Conservation (phyloP, 2,329 filamentous ascomycete genomes). For the Helotiales sp. region DNA sequence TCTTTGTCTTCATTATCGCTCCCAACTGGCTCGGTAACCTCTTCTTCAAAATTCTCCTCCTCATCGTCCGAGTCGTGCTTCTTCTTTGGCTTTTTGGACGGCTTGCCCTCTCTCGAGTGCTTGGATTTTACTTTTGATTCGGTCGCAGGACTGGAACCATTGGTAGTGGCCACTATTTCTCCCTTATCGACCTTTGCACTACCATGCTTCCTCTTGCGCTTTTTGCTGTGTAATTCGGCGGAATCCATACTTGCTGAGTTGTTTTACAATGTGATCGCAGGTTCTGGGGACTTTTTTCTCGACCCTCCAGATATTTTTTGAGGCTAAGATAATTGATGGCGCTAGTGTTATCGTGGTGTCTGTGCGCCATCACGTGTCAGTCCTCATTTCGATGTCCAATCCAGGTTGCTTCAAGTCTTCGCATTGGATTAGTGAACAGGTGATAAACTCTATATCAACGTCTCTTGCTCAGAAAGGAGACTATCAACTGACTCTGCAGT, state of each 20-base stretch:
- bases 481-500: neutral
- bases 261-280: neutral
- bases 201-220: constrained; percentile 37
- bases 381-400: neutral
- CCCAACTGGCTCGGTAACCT: constrained; percentile 30
- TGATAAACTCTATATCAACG: neutral
- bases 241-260: constrained; percentile 24
- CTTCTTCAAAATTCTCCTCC: constrained; percentile 28
- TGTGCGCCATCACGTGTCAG: neutral
- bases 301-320: constrained; percentile 14
- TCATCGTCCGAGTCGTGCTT: constrained; percentile 32
- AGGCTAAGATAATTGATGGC: constrained; percentile 15
- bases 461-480: neutral
- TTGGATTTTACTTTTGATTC: constrained; percentile 21
- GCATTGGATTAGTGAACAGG: neutral
- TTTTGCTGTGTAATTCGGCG: constrained; percentile 32
- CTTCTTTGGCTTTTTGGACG: constrained; percentile 40
- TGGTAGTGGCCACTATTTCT: constrained; percentile 12
- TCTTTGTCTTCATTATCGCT: constrained; percentile 27
- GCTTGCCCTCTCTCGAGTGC: constrained; percentile 26
- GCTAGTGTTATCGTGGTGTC: constrained; percentile 18
- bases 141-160: constrained; percentile 9
- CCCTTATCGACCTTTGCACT: constrained; percentile 22
- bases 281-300: neutral
- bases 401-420: neutral